Evolutionary conservation across 2,329 filamentous ascomycete species (phyloP).

Genomic region (Thielaviopsis cerberus): DNA sequence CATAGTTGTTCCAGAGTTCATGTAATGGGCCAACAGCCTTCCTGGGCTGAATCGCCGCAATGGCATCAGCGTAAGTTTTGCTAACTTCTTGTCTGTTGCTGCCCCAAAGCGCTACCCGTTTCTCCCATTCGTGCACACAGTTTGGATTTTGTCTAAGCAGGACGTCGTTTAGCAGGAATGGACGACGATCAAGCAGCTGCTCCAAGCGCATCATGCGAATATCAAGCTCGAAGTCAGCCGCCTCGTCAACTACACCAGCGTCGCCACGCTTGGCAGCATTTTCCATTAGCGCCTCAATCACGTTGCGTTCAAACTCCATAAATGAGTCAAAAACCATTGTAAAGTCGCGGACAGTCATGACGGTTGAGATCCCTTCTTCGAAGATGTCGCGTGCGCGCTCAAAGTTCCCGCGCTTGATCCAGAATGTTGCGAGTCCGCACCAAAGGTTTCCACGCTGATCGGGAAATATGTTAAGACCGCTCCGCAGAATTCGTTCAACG

Average conservation of each 20-base stretch:
- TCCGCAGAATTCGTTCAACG: slow-evolving; percentile 80
- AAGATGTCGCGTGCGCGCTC: slow-evolving; percentile 85
- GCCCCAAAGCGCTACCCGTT: slow-evolving; percentile 86
- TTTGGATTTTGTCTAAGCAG: slow-evolving; percentile 87
- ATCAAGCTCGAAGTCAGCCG: slow-evolving; percentile 84
- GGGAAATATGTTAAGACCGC: slow-evolving; percentile 74
- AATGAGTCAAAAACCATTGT: slow-evolving; percentile 93
- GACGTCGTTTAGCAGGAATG: slow-evolving; percentile 92
- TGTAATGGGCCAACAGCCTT: slow-evolving; percentile 87
- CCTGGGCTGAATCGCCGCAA: slow-evolving; percentile 81
- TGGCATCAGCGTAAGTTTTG: slow-evolving; percentile 85
- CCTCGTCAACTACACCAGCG: slow-evolving; percentile 57
- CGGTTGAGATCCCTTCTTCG: slow-evolving; percentile 89
- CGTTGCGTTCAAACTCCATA: slow-evolving; percentile 88
- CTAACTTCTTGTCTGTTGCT: slow-evolving; percentile 83
- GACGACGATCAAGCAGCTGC: slow-evolving; percentile 88
- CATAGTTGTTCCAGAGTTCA: slow-evolving; percentile 89
- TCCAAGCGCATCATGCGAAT: slow-evolving; percentile 97
- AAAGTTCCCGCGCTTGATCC: slow-evolving; percentile 83
- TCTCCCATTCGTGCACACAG: slow-evolving; percentile 93
- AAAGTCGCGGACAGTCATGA: slow-evolving; percentile 97
- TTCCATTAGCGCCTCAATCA: slow-evolving; percentile 83
- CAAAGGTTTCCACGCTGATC: slow-evolving; percentile 91
- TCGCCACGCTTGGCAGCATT: slow-evolving; percentile 63
- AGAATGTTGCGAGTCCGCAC: slow-evolving; percentile 88